Conservation (phyloP, 2,329 filamentous ascomycete genomes). For the Karstenula rhodostoma region DNA sequence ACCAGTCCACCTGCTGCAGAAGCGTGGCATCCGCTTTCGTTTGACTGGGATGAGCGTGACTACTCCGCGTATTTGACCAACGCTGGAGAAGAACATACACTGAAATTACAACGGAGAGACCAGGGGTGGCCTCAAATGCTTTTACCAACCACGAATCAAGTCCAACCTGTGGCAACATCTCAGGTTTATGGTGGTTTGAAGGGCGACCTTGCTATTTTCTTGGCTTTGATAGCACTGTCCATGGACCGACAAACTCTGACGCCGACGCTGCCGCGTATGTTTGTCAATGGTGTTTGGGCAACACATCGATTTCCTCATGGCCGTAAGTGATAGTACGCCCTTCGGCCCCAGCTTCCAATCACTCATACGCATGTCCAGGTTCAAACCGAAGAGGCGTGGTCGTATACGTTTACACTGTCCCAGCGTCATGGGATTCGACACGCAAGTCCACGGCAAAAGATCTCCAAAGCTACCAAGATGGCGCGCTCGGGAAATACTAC, state of each 20-base stretch:
- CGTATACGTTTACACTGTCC: constrained; percentile 33
- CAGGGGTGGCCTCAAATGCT: constrained; percentile 31
- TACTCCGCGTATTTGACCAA: constrained; percentile 38
- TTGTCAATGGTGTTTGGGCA: constrained; percentile 28
- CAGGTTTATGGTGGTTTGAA: constrained; percentile 32
- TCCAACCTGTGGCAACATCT: not conserved
- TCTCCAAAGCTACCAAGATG: constrained; percentile 29
- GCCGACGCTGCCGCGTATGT: constrained; percentile 26
- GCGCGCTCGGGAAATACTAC: constrained; percentile 30
- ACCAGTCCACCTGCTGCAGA: constrained; percentile 14
- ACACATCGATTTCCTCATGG: constrained; percentile 19
- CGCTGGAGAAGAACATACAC: constrained; percentile 18
- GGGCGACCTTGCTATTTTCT: constrained; percentile 45
- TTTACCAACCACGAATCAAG: constrained; percentile 38
- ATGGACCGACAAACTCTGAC: constrained; percentile 20
- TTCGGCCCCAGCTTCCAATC: not conserved
- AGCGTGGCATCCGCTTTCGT: constrained; percentile 32
- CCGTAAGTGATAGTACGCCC: constrained; percentile 23
- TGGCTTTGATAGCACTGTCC: constrained; percentile 41
- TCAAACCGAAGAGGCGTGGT: constrained; percentile 35
- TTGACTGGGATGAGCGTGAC: constrained; percentile 28
- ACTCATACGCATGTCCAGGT: constrained; percentile 28
- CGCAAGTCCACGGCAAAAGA: constrained; percentile 19
- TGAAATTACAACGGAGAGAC: constrained; percentile 20
- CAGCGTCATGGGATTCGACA: constrained; percentile 8